Evolutionary conservation across 805 yeast species (phyloP), one percentile per base, ranked within the genome.

Genomic region (Metschnikowia proteae): DNA sequence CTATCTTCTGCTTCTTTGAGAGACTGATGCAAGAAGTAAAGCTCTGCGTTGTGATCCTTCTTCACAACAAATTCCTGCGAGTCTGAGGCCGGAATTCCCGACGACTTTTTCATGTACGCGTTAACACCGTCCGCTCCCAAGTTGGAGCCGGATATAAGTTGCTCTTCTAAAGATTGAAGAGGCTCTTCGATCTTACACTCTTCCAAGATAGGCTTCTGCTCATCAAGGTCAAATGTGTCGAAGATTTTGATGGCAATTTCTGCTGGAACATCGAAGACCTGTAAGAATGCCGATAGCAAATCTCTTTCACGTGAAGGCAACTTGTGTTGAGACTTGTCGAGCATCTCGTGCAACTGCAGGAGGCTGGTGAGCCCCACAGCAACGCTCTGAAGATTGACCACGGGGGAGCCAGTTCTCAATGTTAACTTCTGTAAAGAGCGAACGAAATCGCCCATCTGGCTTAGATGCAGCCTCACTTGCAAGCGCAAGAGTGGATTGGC

Each of bases 381-480:
- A 22, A 71, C 62, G 3, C 65, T 49, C 7, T 60, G 56, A 28
- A 73, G 58, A 40, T 71, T 68, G 5, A 43, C 43, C 1, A 66
- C 67, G 2, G 60, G 53, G 47, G 69, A 66, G 8, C 75, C 75
- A 3, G 71, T 57, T 9, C 61, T 63, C 26, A 71, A 60, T 1
- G 71, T 61, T 4, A 73, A 70, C 38, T 83, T 70, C 53, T 85
- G 84, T 1, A 89, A 62, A 30, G 82, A 74, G 46, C 88, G 68
- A 9, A 76, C 74, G 25, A 88, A 67, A 62, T 86, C 89, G 1
- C 80, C 74, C 2, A 82, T 68, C 3, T 71, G 66, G 11, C 70
- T 71, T 38, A 84, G 61, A 17, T 69, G 63, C 3, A 54, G 52
- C 3, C 73, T 57, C 3, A 80, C 45, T 0, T 56, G 44, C 0